Percentiles rank a stretch among this genome's conserved stretches.
phyloP scores from a whole-genome alignment of 2,329 filamentous ascomycete species.

The Fusarium mundagurra region DNA sequence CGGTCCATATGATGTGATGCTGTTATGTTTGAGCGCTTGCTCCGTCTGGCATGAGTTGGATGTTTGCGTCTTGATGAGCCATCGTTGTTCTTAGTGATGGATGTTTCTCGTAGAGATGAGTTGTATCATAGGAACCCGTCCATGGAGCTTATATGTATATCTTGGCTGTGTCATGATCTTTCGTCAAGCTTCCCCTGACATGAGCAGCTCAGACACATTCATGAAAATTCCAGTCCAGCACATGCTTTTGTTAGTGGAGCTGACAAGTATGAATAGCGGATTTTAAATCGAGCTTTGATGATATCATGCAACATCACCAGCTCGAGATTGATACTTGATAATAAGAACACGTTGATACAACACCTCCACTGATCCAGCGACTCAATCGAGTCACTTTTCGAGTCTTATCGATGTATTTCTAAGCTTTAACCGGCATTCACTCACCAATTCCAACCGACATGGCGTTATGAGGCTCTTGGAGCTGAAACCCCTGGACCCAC shows the following conservation, averaged over 20 bases:
- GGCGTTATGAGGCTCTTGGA: not conserved
- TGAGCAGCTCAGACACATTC: not conserved
- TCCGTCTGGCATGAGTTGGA: not conserved
- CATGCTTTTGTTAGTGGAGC: not conserved
- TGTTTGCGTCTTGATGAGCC: fast-evolving
- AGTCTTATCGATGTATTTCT: not conserved
- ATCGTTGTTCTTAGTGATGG: not conserved
- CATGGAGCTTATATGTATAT: not conserved
- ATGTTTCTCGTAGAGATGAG: not conserved
- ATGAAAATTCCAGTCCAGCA: not conserved
- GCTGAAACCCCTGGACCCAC: conserved; percentile 15
- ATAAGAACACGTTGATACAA: not conserved
- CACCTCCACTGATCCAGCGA: not conserved
- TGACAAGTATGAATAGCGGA: not conserved
- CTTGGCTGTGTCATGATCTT: not conserved
- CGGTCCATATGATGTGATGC: not conserved
- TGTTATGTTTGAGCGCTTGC: not conserved
- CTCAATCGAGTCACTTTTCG: not conserved
- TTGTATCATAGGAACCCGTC: not conserved
- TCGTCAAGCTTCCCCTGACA: not conserved
- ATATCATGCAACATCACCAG: not conserved
- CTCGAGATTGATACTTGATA: not conserved
- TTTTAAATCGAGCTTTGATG: not conserved
- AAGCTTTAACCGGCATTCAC: not conserved
- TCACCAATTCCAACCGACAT: not conserved